Evolutionary conservation across 208 protist species (phyloP).

Genomic region (Zelonia costaricensis): DNA sequence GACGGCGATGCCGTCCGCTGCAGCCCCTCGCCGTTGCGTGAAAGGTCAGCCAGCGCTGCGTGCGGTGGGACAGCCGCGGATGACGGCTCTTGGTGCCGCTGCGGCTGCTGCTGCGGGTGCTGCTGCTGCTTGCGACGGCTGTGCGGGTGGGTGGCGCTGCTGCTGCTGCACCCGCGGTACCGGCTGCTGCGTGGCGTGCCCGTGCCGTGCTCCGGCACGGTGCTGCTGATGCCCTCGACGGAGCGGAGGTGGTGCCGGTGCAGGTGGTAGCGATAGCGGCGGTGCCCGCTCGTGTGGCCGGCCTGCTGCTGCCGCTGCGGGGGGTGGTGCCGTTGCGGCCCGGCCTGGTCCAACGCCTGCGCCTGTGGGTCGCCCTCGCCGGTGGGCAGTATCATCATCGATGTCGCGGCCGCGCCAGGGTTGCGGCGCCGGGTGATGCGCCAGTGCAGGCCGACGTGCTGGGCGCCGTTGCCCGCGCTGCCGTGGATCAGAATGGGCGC

Average conservation of each 20-base stretch:
- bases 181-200: conserved; percentile 39
- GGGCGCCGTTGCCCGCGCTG: not conserved
- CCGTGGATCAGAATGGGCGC: conserved; percentile 1
- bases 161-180: conserved; percentile 17
- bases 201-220: conserved; percentile 39
- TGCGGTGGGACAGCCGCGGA: no score
- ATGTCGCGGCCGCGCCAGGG: conserved; percentile 1
- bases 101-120: not conserved
- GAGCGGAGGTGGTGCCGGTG: conserved; percentile 7
- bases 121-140: not conserved
- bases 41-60: no score
- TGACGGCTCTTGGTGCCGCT: no score
- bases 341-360: no score
- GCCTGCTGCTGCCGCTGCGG: not conserved
- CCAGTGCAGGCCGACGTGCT: not conserved
- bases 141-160: not conserved
- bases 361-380: no score
- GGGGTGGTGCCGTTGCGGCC: not conserved
- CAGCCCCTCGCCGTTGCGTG: no score
- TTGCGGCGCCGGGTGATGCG: conserved; percentile 3
- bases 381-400: no score
- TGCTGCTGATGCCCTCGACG: conserved; percentile 34
- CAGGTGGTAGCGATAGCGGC: not conserved
- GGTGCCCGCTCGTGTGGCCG: not conserved
- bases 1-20: no score